A percentile compares a stretch with the other conserved stretches of the same genome.
Conservation (phyloP, 805 yeast species). For the Yamadazyma takamatsuzukensis region DNA sequence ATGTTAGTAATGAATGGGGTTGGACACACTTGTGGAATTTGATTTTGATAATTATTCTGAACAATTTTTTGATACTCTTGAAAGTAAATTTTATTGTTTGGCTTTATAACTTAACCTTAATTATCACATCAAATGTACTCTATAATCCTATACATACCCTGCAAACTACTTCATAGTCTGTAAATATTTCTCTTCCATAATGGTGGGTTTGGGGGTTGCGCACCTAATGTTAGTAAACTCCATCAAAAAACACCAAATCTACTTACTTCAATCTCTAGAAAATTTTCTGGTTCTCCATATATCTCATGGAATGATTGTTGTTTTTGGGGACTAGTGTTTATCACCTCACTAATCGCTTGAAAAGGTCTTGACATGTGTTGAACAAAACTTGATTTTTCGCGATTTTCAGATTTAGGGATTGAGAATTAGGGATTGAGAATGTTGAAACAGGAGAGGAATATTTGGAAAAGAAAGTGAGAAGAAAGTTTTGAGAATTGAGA, state of each 20-base stretch:
- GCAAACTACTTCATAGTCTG: constrained; percentile 89
- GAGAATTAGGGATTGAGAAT: too few species aligned
- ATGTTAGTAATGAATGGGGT: constrained; percentile 7
- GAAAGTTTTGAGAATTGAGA: too few species aligned
- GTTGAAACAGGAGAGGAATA: too few species aligned
- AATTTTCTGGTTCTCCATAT: constrained; percentile 93
- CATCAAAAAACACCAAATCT: neutral
- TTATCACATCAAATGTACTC: constrained; percentile 13
- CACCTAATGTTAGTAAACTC: constrained; percentile 17
- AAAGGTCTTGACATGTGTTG: constrained; percentile 29
- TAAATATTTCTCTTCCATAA: constrained; percentile 62
- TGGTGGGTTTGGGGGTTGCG: constrained; percentile 76
- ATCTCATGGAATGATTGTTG: constrained; percentile 71
- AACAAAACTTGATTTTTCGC: too few species aligned
- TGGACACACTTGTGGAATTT: neutral
- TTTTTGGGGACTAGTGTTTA: constrained; percentile 23
- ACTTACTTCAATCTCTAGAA: constrained; percentile 81
- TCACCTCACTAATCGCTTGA: constrained; percentile 42
- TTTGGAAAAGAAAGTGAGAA: too few species aligned
- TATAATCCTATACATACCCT: constrained; percentile 25
- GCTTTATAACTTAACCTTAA: too few species aligned
- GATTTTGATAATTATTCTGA: constrained; percentile 16
- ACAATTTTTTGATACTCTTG: too few species aligned
- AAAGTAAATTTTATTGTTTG: too few species aligned
- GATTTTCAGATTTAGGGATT: too few species aligned